Evolutionary conservation across 352 stramenopile genomes (phyloP), one percentile per base, ranked within the genome.

Genomic region (Phytophthora citricola): DNA sequence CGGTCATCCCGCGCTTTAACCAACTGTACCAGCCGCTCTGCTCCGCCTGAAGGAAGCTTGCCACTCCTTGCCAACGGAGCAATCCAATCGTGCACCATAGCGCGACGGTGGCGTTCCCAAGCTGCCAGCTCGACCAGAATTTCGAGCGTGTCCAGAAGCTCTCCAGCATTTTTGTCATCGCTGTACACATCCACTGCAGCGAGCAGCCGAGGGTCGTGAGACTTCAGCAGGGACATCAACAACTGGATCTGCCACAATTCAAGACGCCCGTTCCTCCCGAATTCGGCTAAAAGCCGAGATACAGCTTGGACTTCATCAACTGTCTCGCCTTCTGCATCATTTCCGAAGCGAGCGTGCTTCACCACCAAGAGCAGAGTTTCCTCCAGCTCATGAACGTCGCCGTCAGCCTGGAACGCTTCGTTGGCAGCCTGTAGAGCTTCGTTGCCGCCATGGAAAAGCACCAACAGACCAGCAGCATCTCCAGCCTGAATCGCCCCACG

Each of bases 291-390:
- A 24, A 90, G 43, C 4, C 64, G 51, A 4, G 71, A 71, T 15
- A 74, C 63, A 8, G 58, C 58, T 20, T 78, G 56, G 4, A 49
- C 48, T 14, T 80, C 71, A 15, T 84, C 75, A 43, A 63, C 24
- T 1, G 58, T 17, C 4, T 60, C 26, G 7, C 11, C 17, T 3
- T 64, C 50, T 3, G 38, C 38, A 17, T 71, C 62, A 5, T 61
- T 62, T 14, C 77, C 81, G 64, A 93, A 90, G 27, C 82, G 78
- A 0, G 86, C 86, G 50, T 94, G 86, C 57, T 94, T 94, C 20
- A 94, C 84, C 14, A 94, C 81, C 5, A 94, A 52, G n/a, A 91
- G 60, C 52, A 94, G 45, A 20, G 86, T 94, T 47, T 94, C 86
- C 20, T 92, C 82, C 4, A 94, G 66, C 47, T 94, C 86, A 24